These are phyloP conservation scores for Isabelozyma heimii DNA, from an alignment of 805 yeast species.

Conservation along the genomic window DNA sequence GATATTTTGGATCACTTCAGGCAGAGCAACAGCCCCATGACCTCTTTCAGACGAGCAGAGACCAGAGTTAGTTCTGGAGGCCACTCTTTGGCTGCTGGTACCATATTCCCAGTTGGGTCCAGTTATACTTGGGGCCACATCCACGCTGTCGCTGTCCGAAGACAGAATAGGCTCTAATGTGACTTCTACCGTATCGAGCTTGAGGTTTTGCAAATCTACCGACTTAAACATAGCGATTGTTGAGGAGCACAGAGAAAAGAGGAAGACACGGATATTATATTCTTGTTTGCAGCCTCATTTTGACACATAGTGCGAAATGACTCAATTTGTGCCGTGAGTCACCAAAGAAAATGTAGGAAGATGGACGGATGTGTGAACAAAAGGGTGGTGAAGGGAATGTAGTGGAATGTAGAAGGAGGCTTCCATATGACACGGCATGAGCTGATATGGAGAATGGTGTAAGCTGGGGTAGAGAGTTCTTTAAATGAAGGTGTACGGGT, in stretches of 20 bases:
- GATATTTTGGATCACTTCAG: conserved; percentile 41
- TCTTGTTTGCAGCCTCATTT: background rate
- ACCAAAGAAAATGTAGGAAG: too few species aligned
- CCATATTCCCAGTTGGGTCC: conserved; percentile 10
- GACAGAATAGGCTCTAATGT: background rate
- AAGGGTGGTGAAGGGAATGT: too few species aligned
- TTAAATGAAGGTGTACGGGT: too few species aligned
- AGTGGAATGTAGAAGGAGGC: too few species aligned
- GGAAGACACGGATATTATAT: background rate
- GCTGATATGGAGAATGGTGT: too few species aligned
- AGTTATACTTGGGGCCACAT: too few species aligned
- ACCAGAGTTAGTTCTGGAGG: conserved; percentile 13
- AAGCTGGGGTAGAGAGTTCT: too few species aligned
- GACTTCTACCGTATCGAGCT: background rate
- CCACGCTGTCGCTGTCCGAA: background rate
- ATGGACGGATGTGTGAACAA: too few species aligned
- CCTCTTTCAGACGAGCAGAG: conserved; percentile 26
- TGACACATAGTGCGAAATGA: background rate
- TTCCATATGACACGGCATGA: too few species aligned
- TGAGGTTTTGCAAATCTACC: background rate
- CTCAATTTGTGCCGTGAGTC: too few species aligned
- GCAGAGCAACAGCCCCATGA: conserved; percentile 38
- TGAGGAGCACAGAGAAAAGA: background rate
- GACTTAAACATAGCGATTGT: background rate
- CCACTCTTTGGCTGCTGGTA: background rate